Evolutionary conservation across 2,329 filamentous ascomycete species (phyloP).

Genomic region (Colletotrichum sp.): DNA sequence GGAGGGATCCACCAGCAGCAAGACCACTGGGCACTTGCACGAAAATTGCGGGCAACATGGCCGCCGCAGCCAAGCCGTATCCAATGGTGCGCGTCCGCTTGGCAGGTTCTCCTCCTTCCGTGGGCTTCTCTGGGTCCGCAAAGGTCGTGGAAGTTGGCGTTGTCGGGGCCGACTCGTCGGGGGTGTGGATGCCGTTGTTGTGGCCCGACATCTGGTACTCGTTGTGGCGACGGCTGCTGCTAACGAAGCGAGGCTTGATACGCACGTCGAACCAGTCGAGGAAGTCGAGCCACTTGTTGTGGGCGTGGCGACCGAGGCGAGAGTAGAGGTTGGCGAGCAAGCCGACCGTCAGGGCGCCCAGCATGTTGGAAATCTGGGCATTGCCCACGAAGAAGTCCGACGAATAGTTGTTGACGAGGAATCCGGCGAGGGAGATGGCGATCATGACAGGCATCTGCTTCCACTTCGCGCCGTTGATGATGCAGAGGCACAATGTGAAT

Average conservation of each 20-base stretch:
- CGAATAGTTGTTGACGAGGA: conserved; percentile 77
- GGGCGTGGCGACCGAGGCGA: conserved; percentile 63
- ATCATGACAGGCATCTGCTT: conserved; percentile 80
- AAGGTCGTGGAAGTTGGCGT: background rate
- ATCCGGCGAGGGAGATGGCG: conserved; percentile 74
- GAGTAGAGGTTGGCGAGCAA: conserved; percentile 82
- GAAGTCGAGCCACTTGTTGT: conserved; percentile 59
- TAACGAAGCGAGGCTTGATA: conserved; percentile 42
- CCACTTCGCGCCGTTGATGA: conserved; percentile 84
- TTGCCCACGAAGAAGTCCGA: conserved; percentile 70
- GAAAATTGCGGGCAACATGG: conserved; percentile 88
- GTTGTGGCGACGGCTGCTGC: conserved; percentile 26
- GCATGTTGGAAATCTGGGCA: conserved; percentile 76
- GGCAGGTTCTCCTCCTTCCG: conserved; percentile 26
- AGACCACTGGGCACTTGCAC: conserved; percentile 68
- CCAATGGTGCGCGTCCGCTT: conserved; percentile 50
- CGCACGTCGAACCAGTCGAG: conserved; percentile 54
- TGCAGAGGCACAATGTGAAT: conserved; percentile 72
- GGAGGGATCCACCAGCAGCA: conserved; percentile 63
- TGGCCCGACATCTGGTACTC: conserved; percentile 19
- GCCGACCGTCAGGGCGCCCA: conserved; percentile 78
- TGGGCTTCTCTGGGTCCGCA: conserved; percentile 1
- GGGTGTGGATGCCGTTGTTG: background rate
- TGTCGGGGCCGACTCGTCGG: conserved; percentile 5
- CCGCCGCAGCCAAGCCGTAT: conserved; percentile 82